Evolutionary conservation across 2,329 filamentous ascomycete species (phyloP).

Genomic region (Fusarium acutatum): DNA sequence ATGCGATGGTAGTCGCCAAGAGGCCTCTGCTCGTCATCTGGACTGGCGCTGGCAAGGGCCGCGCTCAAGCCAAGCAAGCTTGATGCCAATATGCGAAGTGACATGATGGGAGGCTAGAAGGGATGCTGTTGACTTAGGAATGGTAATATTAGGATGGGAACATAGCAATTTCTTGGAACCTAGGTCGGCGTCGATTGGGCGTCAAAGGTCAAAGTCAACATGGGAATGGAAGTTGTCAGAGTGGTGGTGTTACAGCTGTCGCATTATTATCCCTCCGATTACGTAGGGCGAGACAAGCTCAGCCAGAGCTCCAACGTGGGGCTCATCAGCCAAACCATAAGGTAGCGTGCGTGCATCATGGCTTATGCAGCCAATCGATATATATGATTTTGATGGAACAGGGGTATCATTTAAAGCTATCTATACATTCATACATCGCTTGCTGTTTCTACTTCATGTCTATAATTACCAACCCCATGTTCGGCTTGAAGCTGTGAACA

Average conservation of each 20-base stretch:
- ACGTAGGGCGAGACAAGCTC: slow-evolving; percentile 21
- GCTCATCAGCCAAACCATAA: background rate
- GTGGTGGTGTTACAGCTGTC: slow-evolving; percentile 12
- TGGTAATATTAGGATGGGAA: background rate
- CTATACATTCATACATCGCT: background rate
- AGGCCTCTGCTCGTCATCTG: slow-evolving; percentile 35
- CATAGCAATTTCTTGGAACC: background rate
- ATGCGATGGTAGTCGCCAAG: slow-evolving; percentile 41
- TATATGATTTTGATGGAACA: background rate
- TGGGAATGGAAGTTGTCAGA: background rate
- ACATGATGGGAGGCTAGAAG: slow-evolving; percentile 32
- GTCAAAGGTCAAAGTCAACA: background rate
- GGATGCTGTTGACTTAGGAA: background rate
- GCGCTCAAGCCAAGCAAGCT: slow-evolving; percentile 41
- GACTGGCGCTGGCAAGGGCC: slow-evolving; percentile 30
- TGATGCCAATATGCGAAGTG: slow-evolving; percentile 38
- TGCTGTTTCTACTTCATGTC: background rate
- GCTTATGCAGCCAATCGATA: no score
- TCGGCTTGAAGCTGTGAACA: slow-evolving; percentile 87
- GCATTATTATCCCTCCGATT: slow-evolving; percentile 26
- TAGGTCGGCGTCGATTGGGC: background rate
- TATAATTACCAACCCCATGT: slow-evolving; percentile 89
- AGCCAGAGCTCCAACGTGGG: slow-evolving; percentile 13
- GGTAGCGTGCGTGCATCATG: background rate
- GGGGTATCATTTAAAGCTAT: slow-evolving; percentile 37